A percentile compares a stretch with the other conserved stretches of the same genome.
These are phyloP conservation scores for Lycium barbarum DNA, from an alignment of 257 asterid genomes.

Conservation along the genomic window DNA sequence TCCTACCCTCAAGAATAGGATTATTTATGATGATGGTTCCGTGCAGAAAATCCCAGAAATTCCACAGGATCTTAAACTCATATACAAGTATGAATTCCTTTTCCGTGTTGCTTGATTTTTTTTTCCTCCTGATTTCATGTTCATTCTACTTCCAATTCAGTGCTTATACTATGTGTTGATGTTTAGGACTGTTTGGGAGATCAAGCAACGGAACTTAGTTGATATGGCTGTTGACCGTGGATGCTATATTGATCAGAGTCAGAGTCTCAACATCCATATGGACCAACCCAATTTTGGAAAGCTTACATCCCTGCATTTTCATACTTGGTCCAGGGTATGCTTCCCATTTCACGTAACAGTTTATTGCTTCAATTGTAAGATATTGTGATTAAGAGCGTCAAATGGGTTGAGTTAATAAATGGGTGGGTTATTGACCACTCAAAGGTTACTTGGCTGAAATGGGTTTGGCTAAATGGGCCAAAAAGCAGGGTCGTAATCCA, in stretches of 20 bases:
- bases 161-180: not conserved
- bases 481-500: too few relatives aligned
- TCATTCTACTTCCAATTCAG: not conserved
- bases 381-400: not conserved
- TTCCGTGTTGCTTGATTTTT: not conserved
- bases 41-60: slow-evolving; percentile 82
- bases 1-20: slow-evolving; percentile 79
- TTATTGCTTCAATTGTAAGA: not conserved
- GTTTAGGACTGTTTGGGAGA: slow-evolving; percentile 94
- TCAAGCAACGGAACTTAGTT: slow-evolving; percentile 77
- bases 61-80: slow-evolving; percentile 70
- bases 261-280: slow-evolving; percentile 96
- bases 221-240: slow-evolving; percentile 99
- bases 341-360: not conserved
- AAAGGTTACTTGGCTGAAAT: too few relatives aligned
- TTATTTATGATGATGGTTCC: slow-evolving; percentile 89
- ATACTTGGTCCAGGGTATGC: slow-evolving; percentile 87
- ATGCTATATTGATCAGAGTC: slow-evolving; percentile 94
- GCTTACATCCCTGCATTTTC: slow-evolving; percentile 87
- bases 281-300: slow-evolving; percentile 88
- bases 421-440: too few relatives aligned
- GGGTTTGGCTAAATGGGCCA: too few relatives aligned
- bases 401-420: too few relatives aligned
- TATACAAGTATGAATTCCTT: slow-evolving; percentile 66
- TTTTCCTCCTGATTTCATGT: not conserved